Percentiles rank a stretch among this genome's conserved stretches.
Conservation (phyloP, 1,139 yeast species). For the Candida mesenterica region DNA sequence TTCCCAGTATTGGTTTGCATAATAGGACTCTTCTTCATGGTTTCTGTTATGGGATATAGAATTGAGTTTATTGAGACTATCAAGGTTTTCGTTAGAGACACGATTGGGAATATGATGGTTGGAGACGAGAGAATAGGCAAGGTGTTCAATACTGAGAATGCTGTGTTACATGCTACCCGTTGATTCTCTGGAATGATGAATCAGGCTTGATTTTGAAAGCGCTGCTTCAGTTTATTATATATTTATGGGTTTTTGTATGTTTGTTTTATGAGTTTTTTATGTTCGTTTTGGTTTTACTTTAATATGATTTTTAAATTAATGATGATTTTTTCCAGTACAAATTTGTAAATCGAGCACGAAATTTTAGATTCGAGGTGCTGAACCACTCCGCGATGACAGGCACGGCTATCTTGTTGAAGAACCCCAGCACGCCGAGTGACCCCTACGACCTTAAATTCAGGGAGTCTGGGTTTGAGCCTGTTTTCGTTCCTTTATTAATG, state of each 20-base stretch:
- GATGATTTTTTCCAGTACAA: not conserved
- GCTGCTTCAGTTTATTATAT: not conserved
- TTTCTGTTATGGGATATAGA: slow-evolving; percentile 52
- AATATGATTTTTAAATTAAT: too few species aligned
- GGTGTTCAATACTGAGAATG: slow-evolving; percentile 35
- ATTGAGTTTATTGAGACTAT: slow-evolving; percentile 39
- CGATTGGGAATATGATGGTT: slow-evolving; percentile 60
- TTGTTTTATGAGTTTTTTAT: slow-evolving; percentile 1
- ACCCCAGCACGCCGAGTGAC: slow-evolving; percentile 63
- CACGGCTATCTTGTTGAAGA: slow-evolving; percentile 54
- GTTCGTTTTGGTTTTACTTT: slow-evolving; percentile 2
- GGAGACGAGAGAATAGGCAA: slow-evolving; percentile 69
- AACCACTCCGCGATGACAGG: not conserved
- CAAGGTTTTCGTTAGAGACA: slow-evolving; percentile 49
- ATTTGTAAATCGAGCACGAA: not conserved
- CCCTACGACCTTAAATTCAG: slow-evolving; percentile 51
- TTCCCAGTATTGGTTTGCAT: slow-evolving; percentile 61
- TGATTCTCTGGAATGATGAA: slow-evolving; percentile 4
- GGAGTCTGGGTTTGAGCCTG: slow-evolving; percentile 35
- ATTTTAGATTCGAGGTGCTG: not conserved
- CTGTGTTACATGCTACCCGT: slow-evolving; percentile 10
- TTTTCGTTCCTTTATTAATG: slow-evolving; percentile 66
- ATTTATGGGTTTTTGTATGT: not conserved
- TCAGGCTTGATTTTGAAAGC: too few species aligned
- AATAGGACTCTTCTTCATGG: slow-evolving; percentile 48